Conservation (phyloP, 192 early-diverging fungal species). For the Coemansia sp. region DNA sequence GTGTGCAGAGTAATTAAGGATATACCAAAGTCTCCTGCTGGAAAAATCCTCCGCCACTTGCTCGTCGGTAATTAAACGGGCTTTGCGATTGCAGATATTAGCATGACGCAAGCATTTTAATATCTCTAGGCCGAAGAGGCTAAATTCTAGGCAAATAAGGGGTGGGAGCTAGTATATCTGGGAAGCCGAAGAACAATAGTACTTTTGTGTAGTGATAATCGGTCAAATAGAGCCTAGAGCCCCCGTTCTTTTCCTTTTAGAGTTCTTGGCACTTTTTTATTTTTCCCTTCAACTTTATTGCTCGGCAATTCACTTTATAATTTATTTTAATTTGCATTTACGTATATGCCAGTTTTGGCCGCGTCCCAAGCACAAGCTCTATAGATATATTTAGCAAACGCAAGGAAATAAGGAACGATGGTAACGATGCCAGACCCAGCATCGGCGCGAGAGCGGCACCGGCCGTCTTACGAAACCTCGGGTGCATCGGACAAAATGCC, state of each 20-base stretch:
- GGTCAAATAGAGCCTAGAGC: too few relatives aligned
- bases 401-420: neutral
- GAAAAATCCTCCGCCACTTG: conserved; percentile 29
- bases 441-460: conserved; percentile 6
- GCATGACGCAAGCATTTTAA: too few relatives aligned
- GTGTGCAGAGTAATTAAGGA: conserved; percentile 11
- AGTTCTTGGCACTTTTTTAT: neutral
- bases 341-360: neutral
- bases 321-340: neutral
- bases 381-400: neutral
- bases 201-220: too few relatives aligned
- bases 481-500: neutral
- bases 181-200: too few relatives aligned
- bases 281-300: neutral
- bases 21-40: conserved; percentile 32
- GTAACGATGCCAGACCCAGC: neutral
- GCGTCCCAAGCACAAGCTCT: neutral
- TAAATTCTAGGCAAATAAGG: too few relatives aligned
- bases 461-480: neutral
- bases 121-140: too few relatives aligned
- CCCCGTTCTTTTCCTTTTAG: neutral
- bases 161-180: too few relatives aligned
- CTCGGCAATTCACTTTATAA: neutral
- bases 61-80: too few relatives aligned
- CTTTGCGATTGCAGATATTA: too few relatives aligned